phyloP scores from a whole-genome alignment of 1,284 basidiomycete genomes.

The Ceratorhiza oryzae-sativae region DNA sequence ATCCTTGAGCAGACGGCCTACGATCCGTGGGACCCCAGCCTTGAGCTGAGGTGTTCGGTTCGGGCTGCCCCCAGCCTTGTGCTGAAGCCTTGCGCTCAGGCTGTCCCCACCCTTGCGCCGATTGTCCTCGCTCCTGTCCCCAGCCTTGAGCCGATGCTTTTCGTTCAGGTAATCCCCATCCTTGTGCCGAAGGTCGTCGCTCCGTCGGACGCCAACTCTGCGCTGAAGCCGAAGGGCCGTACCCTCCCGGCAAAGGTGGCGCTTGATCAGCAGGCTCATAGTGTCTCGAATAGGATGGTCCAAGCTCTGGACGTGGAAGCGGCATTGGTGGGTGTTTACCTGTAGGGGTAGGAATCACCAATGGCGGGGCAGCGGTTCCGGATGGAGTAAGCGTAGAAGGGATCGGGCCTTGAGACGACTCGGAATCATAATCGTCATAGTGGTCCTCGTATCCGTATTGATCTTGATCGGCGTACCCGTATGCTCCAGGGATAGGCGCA shows the following conservation, averaged over 20 bases:
- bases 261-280: slow-evolving; percentile 14
- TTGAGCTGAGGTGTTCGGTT: background rate
- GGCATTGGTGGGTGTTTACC: background rate
- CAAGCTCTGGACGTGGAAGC: background rate
- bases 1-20: background rate
- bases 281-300: slow-evolving; percentile 7
- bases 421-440: background rate
- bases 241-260: background rate
- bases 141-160: background rate
- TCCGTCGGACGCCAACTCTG: background rate
- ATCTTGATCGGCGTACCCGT: background rate
- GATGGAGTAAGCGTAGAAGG: slow-evolving; percentile 24
- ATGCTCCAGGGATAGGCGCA: background rate
- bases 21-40: background rate
- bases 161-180: background rate
- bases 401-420: slow-evolving; percentile 13
- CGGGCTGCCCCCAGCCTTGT: background rate
- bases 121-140: background rate
- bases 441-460: background rate
- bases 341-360: slow-evolving; percentile 30
- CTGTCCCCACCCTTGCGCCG: slow-evolving; percentile 2
- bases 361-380: background rate
- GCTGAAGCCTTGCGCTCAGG: background rate
- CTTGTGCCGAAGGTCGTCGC: background rate
- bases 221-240: slow-evolving; percentile 1